A percentile compares a stretch with the other conserved stretches of the same genome.
Conservation (phyloP, 2,329 filamentous ascomycete genomes). For the Beauveria medogensis region DNA sequence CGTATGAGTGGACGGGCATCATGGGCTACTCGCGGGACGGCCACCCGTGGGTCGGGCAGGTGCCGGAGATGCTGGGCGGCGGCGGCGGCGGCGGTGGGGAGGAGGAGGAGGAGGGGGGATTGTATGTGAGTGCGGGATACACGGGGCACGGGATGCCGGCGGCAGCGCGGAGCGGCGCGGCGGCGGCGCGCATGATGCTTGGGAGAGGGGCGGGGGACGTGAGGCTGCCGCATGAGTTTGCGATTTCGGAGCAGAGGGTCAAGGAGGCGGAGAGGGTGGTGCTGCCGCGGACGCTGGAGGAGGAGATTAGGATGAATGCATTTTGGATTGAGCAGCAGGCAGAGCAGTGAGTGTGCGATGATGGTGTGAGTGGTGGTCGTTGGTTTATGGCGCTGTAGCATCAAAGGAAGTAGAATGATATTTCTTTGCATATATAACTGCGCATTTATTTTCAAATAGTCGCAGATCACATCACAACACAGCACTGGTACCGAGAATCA, state of each 20-base stretch:
- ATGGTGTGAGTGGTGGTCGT: too few relatives aligned
- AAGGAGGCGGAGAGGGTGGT: constrained; percentile 1
- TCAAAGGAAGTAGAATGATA: too few relatives aligned
- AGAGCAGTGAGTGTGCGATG: neutral
- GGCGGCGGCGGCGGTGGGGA: constrained; percentile 43
- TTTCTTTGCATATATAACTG: too few relatives aligned
- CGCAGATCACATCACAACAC: too few relatives aligned
- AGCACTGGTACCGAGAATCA: too few relatives aligned
- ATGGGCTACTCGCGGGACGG: constrained; percentile 68
- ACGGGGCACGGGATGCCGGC: constrained; percentile 74
- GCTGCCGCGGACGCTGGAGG: constrained; percentile 1
- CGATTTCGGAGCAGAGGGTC: constrained; percentile 26
- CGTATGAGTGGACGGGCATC: constrained; percentile 69
- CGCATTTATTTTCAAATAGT: too few relatives aligned
- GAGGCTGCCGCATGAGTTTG: constrained; percentile 36
- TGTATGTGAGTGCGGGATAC: constrained; percentile 60
- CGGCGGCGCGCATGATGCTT: constrained; percentile 52
- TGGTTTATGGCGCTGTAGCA: too few relatives aligned
- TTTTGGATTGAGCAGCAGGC: constrained; percentile 1
- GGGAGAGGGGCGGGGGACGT: constrained; percentile 27
- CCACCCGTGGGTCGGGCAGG: constrained; percentile 60
- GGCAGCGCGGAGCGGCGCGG: constrained; percentile 57
- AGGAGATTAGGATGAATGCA: constrained; percentile 6
- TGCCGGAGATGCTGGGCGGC: constrained; percentile 44
- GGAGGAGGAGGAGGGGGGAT: constrained; percentile 28